Percentiles rank a stretch among this genome's conserved stretches.
Conservation (phyloP, 2,329 filamentous ascomycete genomes). For the Didymella exigua region DNA sequence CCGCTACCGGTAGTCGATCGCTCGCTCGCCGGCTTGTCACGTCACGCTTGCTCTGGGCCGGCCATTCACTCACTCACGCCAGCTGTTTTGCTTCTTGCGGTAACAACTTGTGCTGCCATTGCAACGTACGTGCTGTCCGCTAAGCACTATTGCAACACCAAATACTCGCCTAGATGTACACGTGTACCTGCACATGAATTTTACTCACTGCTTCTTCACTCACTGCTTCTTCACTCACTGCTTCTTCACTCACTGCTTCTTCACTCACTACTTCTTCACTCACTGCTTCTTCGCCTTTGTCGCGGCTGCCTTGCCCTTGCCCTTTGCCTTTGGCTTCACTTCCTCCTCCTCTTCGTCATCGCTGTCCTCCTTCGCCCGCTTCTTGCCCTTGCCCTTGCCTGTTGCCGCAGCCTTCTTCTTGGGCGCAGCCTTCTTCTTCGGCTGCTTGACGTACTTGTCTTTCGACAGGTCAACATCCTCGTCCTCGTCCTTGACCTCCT, state of each 20-base stretch:
- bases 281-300: conserved; percentile 30
- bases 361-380: conserved; percentile 41
- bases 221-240: conserved; percentile 35
- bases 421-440: conserved; percentile 71
- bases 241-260: conserved; percentile 34
- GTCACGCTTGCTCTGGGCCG: not conserved
- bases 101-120: conserved; percentile 1
- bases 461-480: conserved; percentile 85
- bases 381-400: conserved; percentile 49
- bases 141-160: not conserved
- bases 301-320: conserved; percentile 55
- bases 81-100: no score
- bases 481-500: conserved; percentile 63
- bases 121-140: conserved; percentile 1
- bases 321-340: conserved; percentile 56
- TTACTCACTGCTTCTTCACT: conserved; percentile 29
- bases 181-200: not conserved
- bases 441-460: conserved; percentile 94
- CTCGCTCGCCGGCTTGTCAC: conserved; percentile 5
- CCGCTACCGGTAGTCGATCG: not conserved
- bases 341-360: conserved; percentile 51
- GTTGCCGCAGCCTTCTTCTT: conserved; percentile 55
- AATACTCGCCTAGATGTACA: not conserved
- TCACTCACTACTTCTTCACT: conserved; percentile 6
- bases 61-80: not conserved